Evolutionary conservation across 257 asterid genomes (phyloP).

Genomic region (Schizonepeta tenuifolia): DNA sequence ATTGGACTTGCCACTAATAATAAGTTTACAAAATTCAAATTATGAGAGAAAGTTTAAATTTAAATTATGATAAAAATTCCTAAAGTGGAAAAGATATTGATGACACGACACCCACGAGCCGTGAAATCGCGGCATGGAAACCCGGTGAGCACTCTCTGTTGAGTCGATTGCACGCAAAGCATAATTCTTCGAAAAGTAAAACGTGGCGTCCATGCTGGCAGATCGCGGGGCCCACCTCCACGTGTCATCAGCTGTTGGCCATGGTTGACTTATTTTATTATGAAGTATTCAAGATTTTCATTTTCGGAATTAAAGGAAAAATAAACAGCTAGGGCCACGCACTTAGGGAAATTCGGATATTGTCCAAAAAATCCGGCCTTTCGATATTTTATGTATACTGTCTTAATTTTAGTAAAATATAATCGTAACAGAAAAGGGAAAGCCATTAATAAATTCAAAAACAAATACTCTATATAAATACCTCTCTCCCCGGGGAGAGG

Average conservation of each 20-base stretch:
- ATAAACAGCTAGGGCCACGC: neutral
- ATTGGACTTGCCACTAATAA: too few species aligned
- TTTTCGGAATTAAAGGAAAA: neutral
- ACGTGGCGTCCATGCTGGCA: slow-evolving; percentile 62
- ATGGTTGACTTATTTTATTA: slow-evolving; percentile 31
- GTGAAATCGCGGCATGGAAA: neutral
- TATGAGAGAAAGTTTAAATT: too few species aligned
- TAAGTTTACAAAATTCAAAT: too few species aligned
- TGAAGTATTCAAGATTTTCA: neutral
- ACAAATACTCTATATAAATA: slow-evolving; percentile 34
- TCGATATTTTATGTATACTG: neutral
- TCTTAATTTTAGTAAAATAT: neutral
- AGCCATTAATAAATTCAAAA: neutral
- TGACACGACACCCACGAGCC: neutral
- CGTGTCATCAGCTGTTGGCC: slow-evolving; percentile 29
- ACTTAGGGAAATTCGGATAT: neutral
- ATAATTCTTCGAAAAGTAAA: neutral
- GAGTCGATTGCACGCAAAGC: slow-evolving; percentile 73
- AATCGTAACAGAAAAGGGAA: neutral
- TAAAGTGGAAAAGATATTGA: too few species aligned
- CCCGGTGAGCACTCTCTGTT: neutral
- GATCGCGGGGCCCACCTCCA: slow-evolving; percentile 24
- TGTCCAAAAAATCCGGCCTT: slow-evolving; percentile 28
- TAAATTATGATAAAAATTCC: too few species aligned
- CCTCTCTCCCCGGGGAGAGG: slow-evolving; percentile 1